Conservation (phyloP, 1,139 yeast species). For the Sugiyamaella xylanicola region DNA sequence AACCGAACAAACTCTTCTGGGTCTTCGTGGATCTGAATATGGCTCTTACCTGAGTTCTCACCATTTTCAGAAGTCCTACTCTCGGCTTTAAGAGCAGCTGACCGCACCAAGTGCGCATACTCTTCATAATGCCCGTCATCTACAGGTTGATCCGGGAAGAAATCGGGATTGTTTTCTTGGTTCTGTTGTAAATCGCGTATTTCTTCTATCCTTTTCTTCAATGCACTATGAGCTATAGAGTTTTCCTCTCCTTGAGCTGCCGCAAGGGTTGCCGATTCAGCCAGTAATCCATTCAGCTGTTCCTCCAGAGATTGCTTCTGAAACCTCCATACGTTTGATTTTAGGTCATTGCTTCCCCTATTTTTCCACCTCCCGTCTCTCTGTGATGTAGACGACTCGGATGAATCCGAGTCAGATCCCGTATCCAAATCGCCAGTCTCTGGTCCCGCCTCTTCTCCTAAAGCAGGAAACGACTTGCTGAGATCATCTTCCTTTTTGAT, state of each 20-base stretch:
- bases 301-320: conserved; percentile 18
- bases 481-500: conserved; percentile 9
- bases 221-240: conserved; percentile 14
- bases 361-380: background rate
- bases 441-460: background rate
- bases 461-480: background rate
- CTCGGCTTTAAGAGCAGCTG: conserved; percentile 7
- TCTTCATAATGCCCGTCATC: conserved; percentile 16
- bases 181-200: conserved; percentile 1
- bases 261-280: conserved; percentile 12
- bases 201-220: conserved; percentile 7
- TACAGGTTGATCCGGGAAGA: conserved; percentile 23
- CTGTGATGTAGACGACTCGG: background rate
- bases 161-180: conserved; percentile 9
- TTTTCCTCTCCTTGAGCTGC: conserved; percentile 11
- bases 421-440: background rate
- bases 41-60: background rate
- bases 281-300: conserved; percentile 14
- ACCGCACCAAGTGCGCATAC: background rate
- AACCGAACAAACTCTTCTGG: conserved; percentile 29
- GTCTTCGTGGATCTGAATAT: conserved; percentile 23
- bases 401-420: background rate
- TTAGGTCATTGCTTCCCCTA: background rate
- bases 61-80: conserved; percentile 1
- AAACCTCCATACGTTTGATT: conserved; percentile 20